Conservation (phyloP, 1,139 yeast species). For the Kurtzmaniella quercitrusa region DNA sequence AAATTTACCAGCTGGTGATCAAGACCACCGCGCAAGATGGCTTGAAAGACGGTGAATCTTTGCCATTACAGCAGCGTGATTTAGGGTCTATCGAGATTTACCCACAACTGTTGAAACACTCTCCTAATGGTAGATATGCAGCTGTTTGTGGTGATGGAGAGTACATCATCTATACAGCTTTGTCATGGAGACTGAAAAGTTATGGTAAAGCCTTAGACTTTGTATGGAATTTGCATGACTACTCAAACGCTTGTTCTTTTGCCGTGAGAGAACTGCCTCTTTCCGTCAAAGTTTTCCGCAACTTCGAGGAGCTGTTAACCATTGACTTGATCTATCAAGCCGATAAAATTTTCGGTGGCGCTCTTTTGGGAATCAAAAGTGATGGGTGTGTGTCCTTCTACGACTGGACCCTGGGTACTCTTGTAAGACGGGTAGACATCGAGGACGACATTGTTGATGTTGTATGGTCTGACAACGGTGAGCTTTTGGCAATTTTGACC, state of each 20-base stretch:
- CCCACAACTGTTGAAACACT: conserved; percentile 82
- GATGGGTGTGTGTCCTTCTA: conserved; percentile 83
- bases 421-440: conserved; percentile 83
- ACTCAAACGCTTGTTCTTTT: conserved; percentile 62
- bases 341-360: conserved; percentile 82
- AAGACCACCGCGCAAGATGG: conserved; percentile 62
- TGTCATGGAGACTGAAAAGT: conserved; percentile 96
- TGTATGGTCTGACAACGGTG: conserved; percentile 93
- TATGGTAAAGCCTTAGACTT: conserved; percentile 90
- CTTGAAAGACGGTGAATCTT: conserved; percentile 74
- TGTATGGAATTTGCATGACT: conserved; percentile 86
- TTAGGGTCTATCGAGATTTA: conserved; percentile 89
- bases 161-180: conserved; percentile 90
- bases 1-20: conserved; percentile 79
- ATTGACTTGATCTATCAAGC: conserved; percentile 71
- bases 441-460: conserved; percentile 70
- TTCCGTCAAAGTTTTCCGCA: conserved; percentile 68
- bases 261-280: conserved; percentile 75
- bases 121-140: conserved; percentile 96
- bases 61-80: conserved; percentile 78
- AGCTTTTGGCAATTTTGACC: conserved; percentile 73
- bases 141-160: conserved; percentile 98
- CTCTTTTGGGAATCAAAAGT: conserved; percentile 75
- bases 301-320: conserved; percentile 73
- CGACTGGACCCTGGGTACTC: conserved; percentile 86